Percentiles rank a stretch among this genome's conserved stretches.
These are phyloP conservation scores for Paramarasmius palmivorus DNA, from an alignment of 1,284 basidiomycete genomes.

Conservation along the genomic window DNA sequence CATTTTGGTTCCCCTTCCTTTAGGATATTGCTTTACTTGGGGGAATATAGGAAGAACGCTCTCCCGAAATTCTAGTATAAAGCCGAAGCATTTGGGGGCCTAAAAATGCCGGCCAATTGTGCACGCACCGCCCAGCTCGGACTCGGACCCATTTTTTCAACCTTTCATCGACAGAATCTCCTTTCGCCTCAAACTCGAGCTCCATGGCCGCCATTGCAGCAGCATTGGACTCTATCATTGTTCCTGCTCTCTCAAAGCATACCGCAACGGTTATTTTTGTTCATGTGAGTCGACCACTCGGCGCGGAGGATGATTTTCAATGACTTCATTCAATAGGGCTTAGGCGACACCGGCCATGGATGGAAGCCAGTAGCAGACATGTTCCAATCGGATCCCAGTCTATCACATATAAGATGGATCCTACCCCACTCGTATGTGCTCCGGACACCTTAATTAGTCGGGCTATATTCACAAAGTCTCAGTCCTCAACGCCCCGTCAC, in stretches of 20 bases:
- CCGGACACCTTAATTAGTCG: conserved; percentile 9
- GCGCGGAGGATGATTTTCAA: conserved; percentile 1
- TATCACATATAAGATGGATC: conserved; percentile 83
- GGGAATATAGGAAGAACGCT: too few relatives aligned
- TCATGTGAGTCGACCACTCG: conserved; percentile 58
- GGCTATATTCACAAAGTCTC: conserved; percentile 12
- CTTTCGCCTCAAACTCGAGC: not conserved
- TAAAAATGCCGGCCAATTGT: too few relatives aligned
- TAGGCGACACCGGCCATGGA: conserved; percentile 75
- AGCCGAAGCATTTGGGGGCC: too few relatives aligned
- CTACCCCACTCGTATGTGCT: conserved; percentile 71
- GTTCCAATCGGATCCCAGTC: conserved; percentile 42
- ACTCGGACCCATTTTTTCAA: too few relatives aligned
- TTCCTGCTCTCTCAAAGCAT: conserved; percentile 63
- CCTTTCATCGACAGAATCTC: too few relatives aligned
- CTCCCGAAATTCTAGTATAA: too few relatives aligned
- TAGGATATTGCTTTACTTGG: too few relatives aligned
- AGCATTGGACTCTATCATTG: conserved; percentile 48
- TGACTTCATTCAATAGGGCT: conserved; percentile 48
- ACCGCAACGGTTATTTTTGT: conserved; percentile 88
- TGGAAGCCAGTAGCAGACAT: conserved; percentile 80
- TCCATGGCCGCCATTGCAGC: conserved; percentile 33
- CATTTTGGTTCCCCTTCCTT: too few relatives aligned
- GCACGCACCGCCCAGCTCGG: too few relatives aligned
- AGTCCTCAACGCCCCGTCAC: conserved; percentile 62